phyloP scores from a whole-genome alignment of 2,329 filamentous ascomycete genomes.

The Ophiosphaerella narmari region DNA sequence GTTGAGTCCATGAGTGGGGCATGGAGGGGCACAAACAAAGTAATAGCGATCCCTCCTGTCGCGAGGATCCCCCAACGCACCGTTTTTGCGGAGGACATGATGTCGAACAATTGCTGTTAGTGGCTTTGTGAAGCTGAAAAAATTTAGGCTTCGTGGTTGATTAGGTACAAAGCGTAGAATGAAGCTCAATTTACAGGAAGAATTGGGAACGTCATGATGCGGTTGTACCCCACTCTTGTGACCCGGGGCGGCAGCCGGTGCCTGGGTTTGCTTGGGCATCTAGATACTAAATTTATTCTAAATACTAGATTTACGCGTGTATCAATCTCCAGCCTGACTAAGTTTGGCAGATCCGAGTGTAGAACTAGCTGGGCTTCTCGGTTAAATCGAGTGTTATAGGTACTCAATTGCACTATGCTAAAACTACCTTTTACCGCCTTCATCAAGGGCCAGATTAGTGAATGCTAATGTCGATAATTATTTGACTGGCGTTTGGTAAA shows the following conservation, averaged over 20 bases:
- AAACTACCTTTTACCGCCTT: too few relatives aligned
- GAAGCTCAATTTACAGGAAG: slow-evolving; percentile 2
- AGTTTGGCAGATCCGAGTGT: too few relatives aligned
- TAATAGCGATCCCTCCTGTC: slow-evolving; percentile 54
- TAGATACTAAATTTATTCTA: too few relatives aligned
- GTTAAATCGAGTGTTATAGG: too few relatives aligned
- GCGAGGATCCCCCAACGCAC: slow-evolving; percentile 54
- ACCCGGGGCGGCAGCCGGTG: slow-evolving; percentile 2
- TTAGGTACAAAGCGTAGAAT: slow-evolving; percentile 1
- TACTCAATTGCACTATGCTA: too few relatives aligned
- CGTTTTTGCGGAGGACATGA: slow-evolving; percentile 43
- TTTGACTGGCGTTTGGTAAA: too few relatives aligned
- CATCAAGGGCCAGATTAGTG: too few relatives aligned
- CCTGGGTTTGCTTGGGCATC: slow-evolving; percentile 22
- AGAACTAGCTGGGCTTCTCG: too few relatives aligned
- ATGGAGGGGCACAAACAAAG: slow-evolving; percentile 43
- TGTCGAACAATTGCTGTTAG: slow-evolving; percentile 1
- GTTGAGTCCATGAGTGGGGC: slow-evolving; percentile 10
- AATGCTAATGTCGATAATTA: too few relatives aligned
- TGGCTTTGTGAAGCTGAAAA: not conserved
- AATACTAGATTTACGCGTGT: slow-evolving; percentile 25
- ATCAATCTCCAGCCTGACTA: slow-evolving; percentile 6
- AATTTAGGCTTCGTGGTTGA: not conserved
- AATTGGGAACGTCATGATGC: slow-evolving; percentile 14
- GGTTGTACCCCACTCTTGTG: slow-evolving; percentile 23